A percentile compares a stretch with the other conserved stretches of the same genome.
phyloP scores from a whole-genome alignment of 495 filamentous ascomycete species.

The Aspergillus incahuasiensis region DNA sequence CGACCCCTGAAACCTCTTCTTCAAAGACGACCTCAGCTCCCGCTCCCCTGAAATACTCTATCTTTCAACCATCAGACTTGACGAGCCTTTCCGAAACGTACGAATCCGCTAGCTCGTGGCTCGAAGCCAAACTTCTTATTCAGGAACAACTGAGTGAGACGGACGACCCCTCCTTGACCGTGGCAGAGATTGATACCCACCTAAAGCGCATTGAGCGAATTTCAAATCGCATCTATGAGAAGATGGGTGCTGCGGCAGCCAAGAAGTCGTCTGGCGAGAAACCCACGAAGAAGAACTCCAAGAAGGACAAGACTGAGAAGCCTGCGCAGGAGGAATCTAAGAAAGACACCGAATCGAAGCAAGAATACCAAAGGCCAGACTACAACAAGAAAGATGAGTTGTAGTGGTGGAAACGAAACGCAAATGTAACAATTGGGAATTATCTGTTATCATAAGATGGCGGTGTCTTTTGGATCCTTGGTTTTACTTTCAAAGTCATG shows the following conservation, averaged over 20 bases:
- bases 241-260: slow-evolving; percentile 36
- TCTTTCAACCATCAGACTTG: slow-evolving; percentile 53
- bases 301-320: slow-evolving; percentile 47
- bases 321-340: slow-evolving; percentile 26
- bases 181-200: slow-evolving; percentile 56
- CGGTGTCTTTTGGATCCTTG: background rate
- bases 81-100: slow-evolving; percentile 34
- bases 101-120: slow-evolving; percentile 52
- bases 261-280: slow-evolving; percentile 26
- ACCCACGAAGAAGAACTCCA: slow-evolving; percentile 47
- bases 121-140: slow-evolving; percentile 57
- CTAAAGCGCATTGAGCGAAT: slow-evolving; percentile 62
- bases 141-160: slow-evolving; percentile 64
- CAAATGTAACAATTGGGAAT: too few species aligned
- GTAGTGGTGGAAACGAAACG: slow-evolving; percentile 17
- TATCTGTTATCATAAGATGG: background rate
- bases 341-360: slow-evolving; percentile 21
- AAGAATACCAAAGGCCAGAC: slow-evolving; percentile 22
- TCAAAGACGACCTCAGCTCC: slow-evolving; percentile 32
- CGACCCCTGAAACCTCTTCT: slow-evolving; percentile 27
- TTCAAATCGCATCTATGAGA: slow-evolving; percentile 64
- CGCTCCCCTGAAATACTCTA: slow-evolving; percentile 28
- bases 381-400: slow-evolving; percentile 40
- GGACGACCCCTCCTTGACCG: slow-evolving; percentile 65
- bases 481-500: background rate